Evolutionary conservation across 768 basidiomycete genomes (phyloP), one percentile per base, ranked within the genome.

Genomic region (Boletellus ananiceps): DNA sequence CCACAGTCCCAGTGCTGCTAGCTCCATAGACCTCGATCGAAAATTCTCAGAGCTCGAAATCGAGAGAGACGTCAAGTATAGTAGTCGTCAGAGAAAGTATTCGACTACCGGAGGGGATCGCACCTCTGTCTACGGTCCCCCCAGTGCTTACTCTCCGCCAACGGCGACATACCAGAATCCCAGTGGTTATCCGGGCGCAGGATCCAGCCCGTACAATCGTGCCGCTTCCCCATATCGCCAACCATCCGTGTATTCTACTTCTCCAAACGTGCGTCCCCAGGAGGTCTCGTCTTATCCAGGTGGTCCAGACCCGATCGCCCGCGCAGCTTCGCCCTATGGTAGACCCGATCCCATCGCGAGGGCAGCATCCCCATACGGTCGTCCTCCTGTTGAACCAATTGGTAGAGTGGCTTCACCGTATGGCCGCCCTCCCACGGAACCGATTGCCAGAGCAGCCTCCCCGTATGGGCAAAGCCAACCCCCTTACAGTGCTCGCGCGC

Each of bases 191-290:
- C 42, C 42, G 19, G 32, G 42, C 14, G 44, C 71, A 34, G 59
- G 62, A 19, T 36, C 51, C 27, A 55, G 33, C 42, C 44, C 60
- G 48, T 63, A 62, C 64, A 51, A 60, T 63, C 60, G 74, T 48
- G 63, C 73, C 15, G 31, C 59, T 29, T 66, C 71, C 18, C 64
- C 72, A 6, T 73, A 66, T 46, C 62, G 67, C 33, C 65, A 46
- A 37, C 56, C 56, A 33, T 44, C 69, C 12, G 57, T 65, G 6
- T 74, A 73, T 55, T 21, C 55, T 19, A 57, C 34, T 19, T 81
- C 80, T 16, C 82, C 81, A 13, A 78, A 76, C 54, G 59, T 74
- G 53, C 75, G 77, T 15, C 63, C 78, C 36, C 68, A 70, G 14
- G 78, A 81, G 31, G 59, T 77, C 65, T 57, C 68, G 34, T 60